Base-by-base conservation (phyloP, 2,329 filamentous ascomycete genomes). In the Clonostachys rhizophaga region DNA sequence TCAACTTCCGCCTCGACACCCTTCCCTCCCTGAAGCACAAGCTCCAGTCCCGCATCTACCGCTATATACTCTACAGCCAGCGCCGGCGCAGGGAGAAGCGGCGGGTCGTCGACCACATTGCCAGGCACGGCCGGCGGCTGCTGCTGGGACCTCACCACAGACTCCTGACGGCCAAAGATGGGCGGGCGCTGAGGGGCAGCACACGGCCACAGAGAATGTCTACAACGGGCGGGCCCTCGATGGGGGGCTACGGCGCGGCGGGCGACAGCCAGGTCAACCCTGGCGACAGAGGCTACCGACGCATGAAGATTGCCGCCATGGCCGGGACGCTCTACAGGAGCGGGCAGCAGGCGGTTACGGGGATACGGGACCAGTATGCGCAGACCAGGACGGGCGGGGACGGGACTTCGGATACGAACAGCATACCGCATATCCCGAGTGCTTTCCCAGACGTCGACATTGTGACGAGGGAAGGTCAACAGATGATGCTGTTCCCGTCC, bases 401-500 rank as follows among this genome's bases (percentile, higher is more conserved):
- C 14, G 56, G 53, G 2, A 57, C 55, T 5, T 47, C 53, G 9
- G 59, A 65, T 10, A 56, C 50, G 13, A 54, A 63, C 34, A 58
- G 62, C 9, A 61, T 60, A 37, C 60, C 60, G 43, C 63, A 68
- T 41, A 87, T 89, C 33, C 86, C 89, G 0, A 87, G 86, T 1
- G 82, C 86, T 2, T 96, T 95, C 59, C 89, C 91, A 0, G 86
- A 96, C 55, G 87, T 89, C 16, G 81, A 86, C n/a, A 87, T 96
- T 50, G 81, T 87, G 14, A 79, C 83, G 11, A 84, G 83, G 51
- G 91, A 89, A 12, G 81, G 90, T 50, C 91, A 96, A 63, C 89
- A 97, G 69, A 89, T 99, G 84, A 82, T 99, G 10, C 64, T 99
- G 20, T 99, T 99, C 56, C 94, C 94, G 0, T 96, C 90, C 46